Evolutionary conservation across 352 stramenopile species (phyloP).

Genomic region (Phytophthora pisi): DNA sequence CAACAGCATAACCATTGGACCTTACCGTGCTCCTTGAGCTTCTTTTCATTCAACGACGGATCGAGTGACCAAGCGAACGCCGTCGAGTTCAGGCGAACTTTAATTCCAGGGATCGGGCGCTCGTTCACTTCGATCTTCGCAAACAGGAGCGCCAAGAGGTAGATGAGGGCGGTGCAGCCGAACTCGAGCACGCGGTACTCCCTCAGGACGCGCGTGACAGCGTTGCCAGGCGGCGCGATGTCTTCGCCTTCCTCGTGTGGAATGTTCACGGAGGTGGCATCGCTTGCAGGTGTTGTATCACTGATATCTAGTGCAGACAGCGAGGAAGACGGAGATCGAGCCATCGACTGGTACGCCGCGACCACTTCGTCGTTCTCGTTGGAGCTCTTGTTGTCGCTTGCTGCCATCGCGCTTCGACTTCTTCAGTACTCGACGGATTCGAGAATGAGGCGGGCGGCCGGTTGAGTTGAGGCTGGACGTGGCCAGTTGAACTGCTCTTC

Average conservation of each 20-base stretch:
- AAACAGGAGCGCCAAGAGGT: conserved; percentile 46
- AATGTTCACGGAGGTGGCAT: conserved; percentile 10
- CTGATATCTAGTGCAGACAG: neutral
- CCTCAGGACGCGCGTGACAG: conserved; percentile 15
- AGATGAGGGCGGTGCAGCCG: conserved; percentile 44
- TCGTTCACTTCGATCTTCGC: conserved; percentile 49
- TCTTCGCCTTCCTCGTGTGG: neutral
- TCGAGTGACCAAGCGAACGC: conserved; percentile 42
- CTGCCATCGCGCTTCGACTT: conserved; percentile 4
- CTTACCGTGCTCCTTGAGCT: conserved; percentile 14
- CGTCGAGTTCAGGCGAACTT: conserved; percentile 42
- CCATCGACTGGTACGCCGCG: conserved; percentile 7
- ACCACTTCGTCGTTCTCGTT: conserved; percentile 11
- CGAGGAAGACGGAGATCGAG: conserved; percentile 5
- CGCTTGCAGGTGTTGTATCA: conserved; percentile 8
- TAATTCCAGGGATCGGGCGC: conserved; percentile 45
- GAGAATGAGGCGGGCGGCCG: neutral
- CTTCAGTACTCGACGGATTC: neutral
- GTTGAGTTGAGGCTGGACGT: neutral
- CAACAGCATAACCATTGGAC: neutral
- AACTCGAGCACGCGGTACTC: conserved; percentile 59
- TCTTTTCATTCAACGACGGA: conserved; percentile 43
- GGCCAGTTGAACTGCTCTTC: neutral
- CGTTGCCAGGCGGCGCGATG: neutral
- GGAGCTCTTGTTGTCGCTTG: conserved; percentile 4